Evolutionary conservation across 2,329 filamentous ascomycete genomes (phyloP).

Genomic region (Cytospora leucostoma): DNA sequence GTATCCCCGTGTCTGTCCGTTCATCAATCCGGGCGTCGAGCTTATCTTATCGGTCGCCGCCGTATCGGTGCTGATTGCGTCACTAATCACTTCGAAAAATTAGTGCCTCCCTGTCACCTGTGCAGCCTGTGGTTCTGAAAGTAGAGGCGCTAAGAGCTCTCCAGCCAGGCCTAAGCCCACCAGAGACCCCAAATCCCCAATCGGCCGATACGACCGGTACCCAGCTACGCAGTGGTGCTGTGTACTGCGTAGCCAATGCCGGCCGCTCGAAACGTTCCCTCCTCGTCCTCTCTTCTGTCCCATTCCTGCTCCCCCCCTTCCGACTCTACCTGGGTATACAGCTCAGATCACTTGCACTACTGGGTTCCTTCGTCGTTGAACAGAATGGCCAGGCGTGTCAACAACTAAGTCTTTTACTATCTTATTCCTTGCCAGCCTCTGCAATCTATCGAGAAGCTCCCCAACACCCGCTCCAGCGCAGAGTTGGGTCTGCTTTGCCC

Average conservation of each 20-base stretch:
- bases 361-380: conserved; percentile 3
- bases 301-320: conserved; percentile 17
- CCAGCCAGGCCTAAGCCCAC: background rate
- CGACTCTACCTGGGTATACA: conserved; percentile 4
- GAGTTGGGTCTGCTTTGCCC: conserved; percentile 15
- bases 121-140: background rate
- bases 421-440: background rate
- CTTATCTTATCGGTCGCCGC: conserved; percentile 22
- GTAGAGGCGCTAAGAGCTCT: conserved; percentile 21
- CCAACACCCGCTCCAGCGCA: conserved; percentile 11
- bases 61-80: conserved; percentile 19
- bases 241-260: conserved; percentile 10
- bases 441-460: conserved; percentile 8
- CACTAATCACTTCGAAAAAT: conserved; percentile 15
- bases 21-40: background rate
- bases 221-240: background rate
- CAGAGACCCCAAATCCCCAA: background rate
- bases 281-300: conserved; percentile 6
- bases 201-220: conserved; percentile 1
- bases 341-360: conserved; percentile 11
- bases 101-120: conserved; percentile 6
- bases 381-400: conserved; percentile 19
- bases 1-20: background rate
- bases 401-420: conserved; percentile 1
- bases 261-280: conserved; percentile 25